Evolutionary conservation across 2,329 filamentous ascomycete genomes (phyloP).

Genomic region (Trichophyton equinum): DNA sequence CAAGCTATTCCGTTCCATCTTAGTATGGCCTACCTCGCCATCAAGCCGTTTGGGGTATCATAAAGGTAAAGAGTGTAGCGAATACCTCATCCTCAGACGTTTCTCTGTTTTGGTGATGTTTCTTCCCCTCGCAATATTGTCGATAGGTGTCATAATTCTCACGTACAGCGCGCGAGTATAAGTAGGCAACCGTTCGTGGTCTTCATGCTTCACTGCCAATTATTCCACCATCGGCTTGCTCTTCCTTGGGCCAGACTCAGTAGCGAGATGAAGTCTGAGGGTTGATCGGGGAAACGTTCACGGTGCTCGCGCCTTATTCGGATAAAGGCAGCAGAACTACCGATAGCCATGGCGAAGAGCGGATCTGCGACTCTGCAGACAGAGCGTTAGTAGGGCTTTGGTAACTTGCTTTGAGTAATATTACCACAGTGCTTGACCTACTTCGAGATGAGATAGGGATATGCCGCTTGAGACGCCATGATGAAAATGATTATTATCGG

Average conservation of each 20-base stretch:
- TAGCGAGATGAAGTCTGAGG: conserved; percentile 22
- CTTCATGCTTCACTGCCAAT: conserved; percentile 16
- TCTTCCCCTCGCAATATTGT: background rate
- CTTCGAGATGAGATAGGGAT: conserved; percentile 9
- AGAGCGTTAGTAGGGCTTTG: conserved; percentile 14
- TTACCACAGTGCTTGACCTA: background rate
- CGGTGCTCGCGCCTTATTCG: conserved; percentile 44
- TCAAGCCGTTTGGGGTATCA: background rate
- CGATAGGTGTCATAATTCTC: background rate
- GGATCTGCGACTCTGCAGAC: conserved; percentile 38
- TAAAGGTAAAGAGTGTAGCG: background rate
- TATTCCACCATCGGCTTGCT: conserved; percentile 30
- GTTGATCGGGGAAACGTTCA: conserved; percentile 32
- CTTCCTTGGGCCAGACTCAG: conserved; percentile 21
- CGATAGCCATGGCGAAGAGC: conserved; percentile 42
- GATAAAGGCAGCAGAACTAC: conserved; percentile 39
- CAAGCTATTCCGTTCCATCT: background rate
- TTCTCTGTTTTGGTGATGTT: background rate
- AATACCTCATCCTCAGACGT: background rate
- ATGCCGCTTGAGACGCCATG: conserved; percentile 4
- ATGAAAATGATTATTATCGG: background rate
- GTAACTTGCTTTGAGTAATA: background rate
- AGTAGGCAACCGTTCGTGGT: background rate
- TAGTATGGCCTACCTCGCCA: background rate
- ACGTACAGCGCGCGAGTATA: background rate